Base-by-base conservation (phyloP, 176 grass and related monocot genomes). In the Melocanna baccifera region DNA sequence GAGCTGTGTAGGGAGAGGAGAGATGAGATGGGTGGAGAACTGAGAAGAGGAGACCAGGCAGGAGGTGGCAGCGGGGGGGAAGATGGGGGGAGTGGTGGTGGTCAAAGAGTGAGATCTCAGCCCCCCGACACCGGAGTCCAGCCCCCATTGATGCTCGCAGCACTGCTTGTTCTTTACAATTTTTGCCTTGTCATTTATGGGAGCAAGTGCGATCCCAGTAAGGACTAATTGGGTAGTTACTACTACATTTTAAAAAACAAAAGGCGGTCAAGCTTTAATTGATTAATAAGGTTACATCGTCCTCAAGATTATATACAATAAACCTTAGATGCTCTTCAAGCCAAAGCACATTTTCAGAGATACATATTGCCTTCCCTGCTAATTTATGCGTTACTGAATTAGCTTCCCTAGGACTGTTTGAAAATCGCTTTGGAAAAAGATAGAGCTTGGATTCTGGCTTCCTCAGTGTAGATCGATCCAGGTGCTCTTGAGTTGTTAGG, bases 41-140 rank as follows among this genome's bases (percentile, higher is more conserved):
- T 4, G 32, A 34, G 41, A 28, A 2, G 29, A 53, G 18, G 29
- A 26, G n/a, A 48, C 8, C 4, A 45, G 22, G 78, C 15, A 10
- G 5, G 28, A 2, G 66, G 65, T 46, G 65, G 73, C 62, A 58
- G 64, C 23, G 9, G 62, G 13, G 62, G 61, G 20, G 0, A 7
- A 13, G 69, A 62, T 48, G 67, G 80, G 62, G 53, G 42, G 5
- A 11, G 57, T 66, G 4, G 87, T 75, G 71, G 53, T 39, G 72
- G 83, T 73, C 56, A 78, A 86, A 86, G 86, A 78, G 78, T 86
- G 72, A 76, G 25, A 34, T 34, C 1, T 34, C 3, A 19, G 58
- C 71, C 26, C 41, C 51, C 55, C 42, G 62, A 55, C 51, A 61
- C 52, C 51, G 55, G 67, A 62, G 56, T 85, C 34, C 34, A 46